These are phyloP conservation scores for Metrosideros polymorpha DNA, from an alignment of 441 rosid species.

Conservation along the genomic window DNA sequence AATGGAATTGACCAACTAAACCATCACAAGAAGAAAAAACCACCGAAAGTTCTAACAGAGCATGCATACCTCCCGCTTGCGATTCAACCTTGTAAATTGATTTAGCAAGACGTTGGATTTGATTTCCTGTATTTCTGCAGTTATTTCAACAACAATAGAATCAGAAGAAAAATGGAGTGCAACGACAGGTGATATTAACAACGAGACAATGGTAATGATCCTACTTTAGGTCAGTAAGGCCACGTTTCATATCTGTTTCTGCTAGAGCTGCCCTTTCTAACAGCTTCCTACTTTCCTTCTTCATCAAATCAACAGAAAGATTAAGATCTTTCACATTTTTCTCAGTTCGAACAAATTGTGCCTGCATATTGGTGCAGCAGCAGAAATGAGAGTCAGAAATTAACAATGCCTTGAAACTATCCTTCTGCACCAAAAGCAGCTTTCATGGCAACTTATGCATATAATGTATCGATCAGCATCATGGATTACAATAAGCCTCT, in stretches of 20 bases:
- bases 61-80: constrained; percentile 56
- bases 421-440: neutral
- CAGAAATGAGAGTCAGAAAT: neutral
- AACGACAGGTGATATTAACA: neutral
- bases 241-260: constrained; percentile 71
- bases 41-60: neutral
- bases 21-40: neutral
- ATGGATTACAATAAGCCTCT: neutral
- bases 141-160: neutral
- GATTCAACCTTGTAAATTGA: constrained; percentile 68
- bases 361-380: constrained; percentile 27
- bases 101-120: constrained; percentile 55
- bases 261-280: constrained; percentile 84
- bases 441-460: neutral
- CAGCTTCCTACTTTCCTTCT: constrained; percentile 71
- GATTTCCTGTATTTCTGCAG: constrained; percentile 60
- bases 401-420: neutral
- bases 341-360: constrained; percentile 66
- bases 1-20: neutral
- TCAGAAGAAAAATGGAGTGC: neutral
- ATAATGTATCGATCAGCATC: neutral
- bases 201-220: neutral
- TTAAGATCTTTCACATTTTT: constrained; percentile 62
- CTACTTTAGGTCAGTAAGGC: constrained; percentile 65
- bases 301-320: constrained; percentile 74